Base-by-base conservation (phyloP, 2,329 filamentous ascomycete species). In the Diaporthe aspalathi region DNA sequence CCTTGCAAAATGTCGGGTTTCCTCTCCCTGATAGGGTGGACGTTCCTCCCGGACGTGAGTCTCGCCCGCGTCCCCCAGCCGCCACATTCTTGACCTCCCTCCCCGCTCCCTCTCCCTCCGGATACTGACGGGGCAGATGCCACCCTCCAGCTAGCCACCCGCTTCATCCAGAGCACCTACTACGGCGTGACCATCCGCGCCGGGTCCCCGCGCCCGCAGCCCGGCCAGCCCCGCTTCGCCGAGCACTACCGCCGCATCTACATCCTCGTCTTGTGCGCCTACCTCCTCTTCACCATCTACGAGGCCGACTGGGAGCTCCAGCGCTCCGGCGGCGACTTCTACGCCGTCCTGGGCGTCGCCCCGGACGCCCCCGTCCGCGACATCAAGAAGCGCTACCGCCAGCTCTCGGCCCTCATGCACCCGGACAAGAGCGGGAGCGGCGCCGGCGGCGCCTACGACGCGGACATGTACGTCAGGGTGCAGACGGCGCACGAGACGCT, bases 241-340 rank as follows among this genome's bases (percentile, higher is more conserved):
- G 86, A 88, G 70, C 93, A 98, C 84, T 92, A 94, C 72, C 92
- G 93, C 71, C 89, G 90, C 76, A 95, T 98, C 79, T 91, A 96
- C 80, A 92, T 95, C 78, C 85, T 92, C 76, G 93, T 98, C 77
- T 92, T 98, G 65, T 85, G 92, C 62, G 83, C 89, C 73, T 99
- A 98, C 83, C 93, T 98, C 47, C 83, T 92, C 74, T 98, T 97
- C 86, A 97, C 94, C 57, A 90, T 98, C 77, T 96, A 95, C 84
- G 95, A 98, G 83, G 92, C 94, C 77, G 93, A 97, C 86, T 90
- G 93, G 84, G 90, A 94, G 74, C 87, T 97, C 35, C 92, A 90
- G 74, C 84, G 87, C 54, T 84, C 86, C 1, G 90, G 52, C 69
- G 65, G 92, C 22, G 91, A 94, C 80, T 97, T 93, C 84, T 98